Evolutionary conservation across 139 green algal species (phyloP), one percentile per base, ranked within the genome.

Genomic region (Marvania coccoides): DNA sequence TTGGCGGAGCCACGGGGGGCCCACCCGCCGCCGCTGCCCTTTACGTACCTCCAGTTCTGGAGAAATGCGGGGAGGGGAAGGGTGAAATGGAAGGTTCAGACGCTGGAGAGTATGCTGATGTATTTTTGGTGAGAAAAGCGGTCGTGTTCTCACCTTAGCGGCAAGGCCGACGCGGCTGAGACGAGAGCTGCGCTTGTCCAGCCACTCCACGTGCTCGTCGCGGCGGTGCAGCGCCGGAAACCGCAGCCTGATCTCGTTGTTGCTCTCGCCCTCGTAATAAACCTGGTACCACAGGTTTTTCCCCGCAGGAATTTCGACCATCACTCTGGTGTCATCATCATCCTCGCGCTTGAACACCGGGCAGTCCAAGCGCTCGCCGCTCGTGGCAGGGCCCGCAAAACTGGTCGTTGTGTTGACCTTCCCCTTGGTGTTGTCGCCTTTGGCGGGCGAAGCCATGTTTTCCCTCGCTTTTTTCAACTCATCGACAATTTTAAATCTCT

Each of bases 41-140:
- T 59, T 12, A 59, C 37, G 48, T 59, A 59, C 12, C 37, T 59
- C 48, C 48, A 59, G 19, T n/a, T n/a, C n/a, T n/a, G n/a, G n/a
- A n/a, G n/a, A n/a, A n/a, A n/a, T n/a, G n/a, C n/a, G n/a, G n/a
- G n/a, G n/a, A n/a, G n/a, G n/a, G n/a, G n/a, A n/a, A n/a, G n/a
- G n/a, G n/a, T n/a, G n/a, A n/a, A n/a, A n/a, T n/a, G n/a, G n/a
- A n/a, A n/a, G n/a, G n/a, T n/a, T n/a, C n/a, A n/a, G n/a, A n/a
- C n/a, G n/a, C n/a, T n/a, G n/a, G n/a, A n/a, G n/a, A n/a, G n/a
- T n/a, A n/a, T n/a, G n/a, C n/a, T n/a, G n/a, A n/a, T n/a, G n/a
- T n/a, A n/a, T n/a, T n/a, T n/a, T n/a, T n/a, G n/a, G n/a, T n/a
- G n/a, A n/a, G n/a, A n/a, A n/a, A n/a, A n/a, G n/a, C n/a, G n/a